Evolutionary conservation across 1,284 basidiomycete genomes (phyloP), one percentile per base, ranked within the genome.

Genomic region (Cystobasidium pallidum): DNA sequence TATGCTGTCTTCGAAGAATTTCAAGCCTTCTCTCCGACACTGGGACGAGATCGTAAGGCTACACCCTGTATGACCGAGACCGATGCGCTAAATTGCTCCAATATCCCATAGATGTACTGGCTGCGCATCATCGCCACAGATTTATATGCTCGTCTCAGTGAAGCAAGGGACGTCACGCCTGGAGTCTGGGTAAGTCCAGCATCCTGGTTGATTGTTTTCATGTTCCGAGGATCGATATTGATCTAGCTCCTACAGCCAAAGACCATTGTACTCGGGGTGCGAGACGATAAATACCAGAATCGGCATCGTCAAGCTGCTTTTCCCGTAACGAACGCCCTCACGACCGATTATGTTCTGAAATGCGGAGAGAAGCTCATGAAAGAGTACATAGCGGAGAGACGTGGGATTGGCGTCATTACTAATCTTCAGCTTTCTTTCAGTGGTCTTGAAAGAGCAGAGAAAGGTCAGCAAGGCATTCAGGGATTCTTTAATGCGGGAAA

Each of bases 1-100:
- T 75, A 97, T 97, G 94, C 83, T 93, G 64, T 92, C 92, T 0
- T 89, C 91, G 11, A 97, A 97, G 81, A 96, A 95, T 78, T 86
- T 95, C 26, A 87, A 89, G 0, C 87, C 88, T 26, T 86, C 89
- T 0, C 88, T 96, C 41, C 89, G 85, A 1, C 88, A 87, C 43
- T 82, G 86, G 13, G 83, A 86, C 6, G 88, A 94, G 76, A 92
- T 91, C 0, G 77, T 76, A 30, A 32, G 77, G 63, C 19, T 47
- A 6, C 36, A 13, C 36, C 36, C 6, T 39, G 7, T 6, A 39
- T 51, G 21, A 7, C 49, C 7, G 8, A 17, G 10, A n/a, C 4
- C n/a, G 45, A 47, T 8, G 43, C 43, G 43, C 43, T 15, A 15
- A 45, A 6, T 41, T 41, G 39, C 39, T 21, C 32, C 39, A 15